These are phyloP conservation scores for Rhizopus delemar DNA, from an alignment of 371 early-diverging fungal genomes.

Conservation along the genomic window DNA sequence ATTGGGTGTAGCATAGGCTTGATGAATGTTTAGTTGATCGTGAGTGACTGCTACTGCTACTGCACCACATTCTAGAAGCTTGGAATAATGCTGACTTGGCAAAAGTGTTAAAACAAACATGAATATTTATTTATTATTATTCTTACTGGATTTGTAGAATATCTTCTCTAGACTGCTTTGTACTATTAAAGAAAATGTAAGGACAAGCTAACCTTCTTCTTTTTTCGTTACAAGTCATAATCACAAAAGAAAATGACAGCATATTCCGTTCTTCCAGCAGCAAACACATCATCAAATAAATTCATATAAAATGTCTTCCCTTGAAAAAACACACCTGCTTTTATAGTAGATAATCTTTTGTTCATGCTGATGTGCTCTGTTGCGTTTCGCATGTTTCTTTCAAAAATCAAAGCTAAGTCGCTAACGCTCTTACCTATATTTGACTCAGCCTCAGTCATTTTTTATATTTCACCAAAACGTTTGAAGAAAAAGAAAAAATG, in stretches of 20 bases:
- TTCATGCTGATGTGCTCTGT: background rate
- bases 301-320: constrained; percentile 9
- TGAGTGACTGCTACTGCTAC: constrained; percentile 18
- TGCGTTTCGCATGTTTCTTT: background rate
- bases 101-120: background rate
- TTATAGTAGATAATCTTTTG: no score
- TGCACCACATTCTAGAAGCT: constrained; percentile 10
- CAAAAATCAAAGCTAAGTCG: background rate
- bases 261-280: background rate
- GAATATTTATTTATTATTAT: background rate
- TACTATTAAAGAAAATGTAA: constrained; percentile 2
- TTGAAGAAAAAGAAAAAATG: no score
- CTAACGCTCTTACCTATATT: background rate
- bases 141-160: constrained; percentile 21
- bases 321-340: constrained; percentile 4
- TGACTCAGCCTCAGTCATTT: background rate
- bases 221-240: constrained; percentile 30
- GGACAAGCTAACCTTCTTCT: background rate
- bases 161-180: constrained; percentile 17
- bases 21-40: constrained; percentile 14
- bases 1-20: constrained; percentile 11
- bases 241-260: constrained; percentile 28
- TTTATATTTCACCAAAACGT: no score
- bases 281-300: background rate
- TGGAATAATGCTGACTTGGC: constrained; percentile 1